These are phyloP conservation scores for Pulveroboletus ravenelii DNA, from an alignment of 768 basidiomycete species.

Conservation along the genomic window DNA sequence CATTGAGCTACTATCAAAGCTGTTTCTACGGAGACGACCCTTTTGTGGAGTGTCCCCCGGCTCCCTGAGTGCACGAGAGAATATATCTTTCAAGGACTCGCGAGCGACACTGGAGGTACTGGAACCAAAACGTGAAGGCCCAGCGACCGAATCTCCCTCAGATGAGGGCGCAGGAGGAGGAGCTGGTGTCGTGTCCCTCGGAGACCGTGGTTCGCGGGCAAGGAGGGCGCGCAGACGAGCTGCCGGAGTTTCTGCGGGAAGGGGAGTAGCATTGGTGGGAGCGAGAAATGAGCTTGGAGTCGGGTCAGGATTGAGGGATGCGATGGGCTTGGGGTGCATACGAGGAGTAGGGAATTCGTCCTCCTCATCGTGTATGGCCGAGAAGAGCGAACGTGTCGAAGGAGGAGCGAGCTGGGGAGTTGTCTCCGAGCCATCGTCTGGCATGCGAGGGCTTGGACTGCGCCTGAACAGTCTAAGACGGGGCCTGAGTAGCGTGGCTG, in stretches of 20 bases:
- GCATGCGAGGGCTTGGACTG: slow-evolving; percentile 7
- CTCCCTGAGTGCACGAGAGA: slow-evolving; percentile 60
- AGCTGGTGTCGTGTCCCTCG: slow-evolving; percentile 26
- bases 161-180: slow-evolving; percentile 24
- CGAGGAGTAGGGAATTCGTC: slow-evolving; percentile 31
- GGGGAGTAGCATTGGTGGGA: slow-evolving; percentile 5
- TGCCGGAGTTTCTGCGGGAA: slow-evolving; percentile 45
- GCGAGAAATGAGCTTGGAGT: not conserved
- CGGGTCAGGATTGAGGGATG: slow-evolving; percentile 8
- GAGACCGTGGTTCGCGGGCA: slow-evolving; percentile 43
- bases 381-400: slow-evolving; percentile 11
- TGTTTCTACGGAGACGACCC: slow-evolving; percentile 46
- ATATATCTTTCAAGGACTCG: slow-evolving; percentile 59
- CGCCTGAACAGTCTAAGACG: slow-evolving; percentile 11
- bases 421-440: slow-evolving; percentile 10
- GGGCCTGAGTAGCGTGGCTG: not conserved
- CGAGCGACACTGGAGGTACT: slow-evolving; percentile 45
- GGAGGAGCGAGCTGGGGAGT: slow-evolving; percentile 22
- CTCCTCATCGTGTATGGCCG: slow-evolving; percentile 21
- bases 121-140: slow-evolving; percentile 16
- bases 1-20: slow-evolving; percentile 56
- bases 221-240: slow-evolving; percentile 61
- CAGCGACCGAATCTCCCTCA: slow-evolving; percentile 22
- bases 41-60: slow-evolving; percentile 64
- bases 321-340: slow-evolving; percentile 19